phyloP scores from a whole-genome alignment of 805 yeast species.

The Myxozyma nipponensis region DNA sequence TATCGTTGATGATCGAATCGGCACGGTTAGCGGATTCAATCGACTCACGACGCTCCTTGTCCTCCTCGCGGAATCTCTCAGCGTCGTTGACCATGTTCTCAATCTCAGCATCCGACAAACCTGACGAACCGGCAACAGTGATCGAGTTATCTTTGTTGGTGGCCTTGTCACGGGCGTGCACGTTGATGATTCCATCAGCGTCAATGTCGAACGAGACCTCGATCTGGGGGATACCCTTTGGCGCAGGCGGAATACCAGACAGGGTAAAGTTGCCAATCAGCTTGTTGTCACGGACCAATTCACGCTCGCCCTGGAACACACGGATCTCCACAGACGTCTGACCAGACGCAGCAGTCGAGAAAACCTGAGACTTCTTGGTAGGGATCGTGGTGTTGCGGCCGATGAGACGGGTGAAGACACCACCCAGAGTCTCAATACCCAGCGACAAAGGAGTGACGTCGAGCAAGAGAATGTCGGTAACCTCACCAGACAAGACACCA shows the following conservation, averaged over 20 bases:
- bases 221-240: conserved; percentile 91
- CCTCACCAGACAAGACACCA: conserved; percentile 93
- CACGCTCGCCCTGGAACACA: conserved; percentile 99
- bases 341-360: conserved; percentile 95
- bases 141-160: conserved; percentile 91
- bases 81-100: conserved; percentile 90
- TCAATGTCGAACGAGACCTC: conserved; percentile 95
- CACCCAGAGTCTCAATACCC: conserved; percentile 98
- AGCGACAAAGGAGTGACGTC: conserved; percentile 88
- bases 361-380: conserved; percentile 92
- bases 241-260: conserved; percentile 92
- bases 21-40: conserved; percentile 84
- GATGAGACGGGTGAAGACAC: conserved; percentile 89
- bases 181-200: conserved; percentile 96
- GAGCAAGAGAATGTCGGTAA: conserved; percentile 81
- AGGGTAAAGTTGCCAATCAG: conserved; percentile 94
- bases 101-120: conserved; percentile 83
- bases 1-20: conserved; percentile 78
- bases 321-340: conserved; percentile 96
- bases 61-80: conserved; percentile 82
- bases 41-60: conserved; percentile 78
- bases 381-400: conserved; percentile 95
- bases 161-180: conserved; percentile 89
- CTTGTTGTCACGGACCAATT: conserved; percentile 95
- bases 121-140: conserved; percentile 95